Percentiles rank a stretch among this genome's conserved stretches.
These are phyloP conservation scores for Zygosaccharomyces sapae DNA, from an alignment of 1,139 yeast species.

Conservation along the genomic window DNA sequence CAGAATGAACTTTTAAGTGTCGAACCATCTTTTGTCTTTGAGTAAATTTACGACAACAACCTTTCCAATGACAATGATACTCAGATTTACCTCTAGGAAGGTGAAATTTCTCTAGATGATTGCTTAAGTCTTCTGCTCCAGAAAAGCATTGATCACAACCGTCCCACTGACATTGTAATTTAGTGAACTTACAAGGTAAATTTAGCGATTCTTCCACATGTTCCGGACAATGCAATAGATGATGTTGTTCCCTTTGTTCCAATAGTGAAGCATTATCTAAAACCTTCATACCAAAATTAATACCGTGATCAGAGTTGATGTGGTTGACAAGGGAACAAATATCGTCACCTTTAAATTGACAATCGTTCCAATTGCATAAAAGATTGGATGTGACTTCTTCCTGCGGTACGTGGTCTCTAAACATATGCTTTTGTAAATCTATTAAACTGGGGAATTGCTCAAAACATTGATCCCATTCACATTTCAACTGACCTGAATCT, in stretches of 20 bases:
- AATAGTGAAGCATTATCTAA: constrained; percentile 17
- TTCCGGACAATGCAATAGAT: constrained; percentile 16
- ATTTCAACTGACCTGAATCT: constrained; percentile 26
- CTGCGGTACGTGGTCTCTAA: constrained; percentile 48
- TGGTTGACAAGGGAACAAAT: constrained; percentile 55
- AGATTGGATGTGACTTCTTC: constrained; percentile 14
- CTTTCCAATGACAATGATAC: constrained; percentile 74
- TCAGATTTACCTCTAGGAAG: constrained; percentile 67
- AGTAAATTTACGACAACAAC: constrained; percentile 68
- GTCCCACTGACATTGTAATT: constrained; percentile 29
- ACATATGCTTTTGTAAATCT: constrained; percentile 53
- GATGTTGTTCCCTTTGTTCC: constrained; percentile 18
- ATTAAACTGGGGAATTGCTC: constrained; percentile 41
- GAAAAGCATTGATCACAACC: constrained; percentile 49
- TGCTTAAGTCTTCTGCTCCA: constrained; percentile 58
- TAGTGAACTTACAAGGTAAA: constrained; percentile 3
- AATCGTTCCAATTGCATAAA: constrained; percentile 68
- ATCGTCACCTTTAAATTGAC: constrained; percentile 53
- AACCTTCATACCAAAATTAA: constrained; percentile 33
- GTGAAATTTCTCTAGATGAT: constrained; percentile 65
- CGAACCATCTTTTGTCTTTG: constrained; percentile 85
- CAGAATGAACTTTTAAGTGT: constrained; percentile 85
- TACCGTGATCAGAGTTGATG: constrained; percentile 51
- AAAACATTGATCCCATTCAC: constrained; percentile 58
- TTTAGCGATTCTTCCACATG: neutral